phyloP scores from a whole-genome alignment of 2,329 filamentous ascomycete species.

The Calonectria crousiana region DNA sequence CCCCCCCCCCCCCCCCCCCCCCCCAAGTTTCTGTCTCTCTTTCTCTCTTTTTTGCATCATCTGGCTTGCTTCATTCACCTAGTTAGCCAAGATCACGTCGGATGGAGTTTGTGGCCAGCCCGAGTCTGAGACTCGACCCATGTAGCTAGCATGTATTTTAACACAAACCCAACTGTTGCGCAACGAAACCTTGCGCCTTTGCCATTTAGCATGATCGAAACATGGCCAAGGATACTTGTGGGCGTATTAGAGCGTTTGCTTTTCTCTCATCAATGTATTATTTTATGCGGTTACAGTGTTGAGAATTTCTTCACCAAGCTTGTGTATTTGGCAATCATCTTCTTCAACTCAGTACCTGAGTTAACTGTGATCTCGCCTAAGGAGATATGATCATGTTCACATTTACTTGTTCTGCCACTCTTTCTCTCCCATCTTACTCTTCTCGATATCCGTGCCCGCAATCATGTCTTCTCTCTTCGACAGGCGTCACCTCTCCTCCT shows the following conservation, averaged over 20 bases:
- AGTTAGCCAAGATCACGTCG: neutral
- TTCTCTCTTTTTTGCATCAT: neutral
- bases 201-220: neutral
- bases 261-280: neutral
- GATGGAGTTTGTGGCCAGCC: neutral
- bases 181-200: neutral
- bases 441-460: neutral
- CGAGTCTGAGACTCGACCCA: neutral
- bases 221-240: neutral
- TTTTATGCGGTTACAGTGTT: neutral
- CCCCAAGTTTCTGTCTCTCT: no score
- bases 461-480: neutral
- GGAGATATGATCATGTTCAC: slow-evolving; percentile 28
- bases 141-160: no score
- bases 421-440: neutral
- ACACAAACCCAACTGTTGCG: neutral
- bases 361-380: neutral
- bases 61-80: neutral
- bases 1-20: no score
- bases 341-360: neutral
- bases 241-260: neutral
- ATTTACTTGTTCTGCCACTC: slow-evolving; percentile 15
- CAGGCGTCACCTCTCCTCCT: neutral
- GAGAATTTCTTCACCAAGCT: neutral
- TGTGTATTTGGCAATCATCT: neutral